phyloP scores from a whole-genome alignment of 768 basidiomycete species.

The Hericium alpestre region DNA sequence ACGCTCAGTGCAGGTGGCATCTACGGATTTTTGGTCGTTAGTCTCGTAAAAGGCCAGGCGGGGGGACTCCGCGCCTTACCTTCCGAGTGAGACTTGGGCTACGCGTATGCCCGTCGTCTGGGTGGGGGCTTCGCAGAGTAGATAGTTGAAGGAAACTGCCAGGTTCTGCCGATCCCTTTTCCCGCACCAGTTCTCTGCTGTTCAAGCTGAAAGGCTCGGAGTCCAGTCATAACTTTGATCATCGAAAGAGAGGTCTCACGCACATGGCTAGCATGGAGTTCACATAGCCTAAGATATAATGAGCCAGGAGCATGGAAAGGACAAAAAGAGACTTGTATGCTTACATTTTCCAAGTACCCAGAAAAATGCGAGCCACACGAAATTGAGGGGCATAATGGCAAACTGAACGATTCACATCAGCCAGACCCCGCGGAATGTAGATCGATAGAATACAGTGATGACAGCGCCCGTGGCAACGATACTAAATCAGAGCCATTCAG shows the following conservation, averaged over 20 bases:
- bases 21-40: neutral
- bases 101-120: neutral
- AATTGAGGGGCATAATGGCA: slow-evolving; percentile 31
- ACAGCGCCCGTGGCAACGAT: slow-evolving; percentile 11
- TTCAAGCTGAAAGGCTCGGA: slow-evolving; percentile 1
- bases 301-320: neutral
- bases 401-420: slow-evolving; percentile 4
- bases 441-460: slow-evolving; percentile 5
- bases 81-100: neutral
- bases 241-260: slow-evolving; percentile 8
- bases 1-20: neutral
- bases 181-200: neutral
- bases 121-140: neutral
- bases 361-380: slow-evolving; percentile 39
- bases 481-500: neutral
- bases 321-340: slow-evolving; percentile 4
- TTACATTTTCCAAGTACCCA: slow-evolving; percentile 42
- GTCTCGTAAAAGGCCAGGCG: neutral
- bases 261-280: slow-evolving; percentile 44
- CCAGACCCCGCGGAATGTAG: neutral
- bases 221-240: neutral
- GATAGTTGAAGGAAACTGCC: neutral
- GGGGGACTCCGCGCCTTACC: neutral
- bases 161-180: neutral
- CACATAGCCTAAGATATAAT: slow-evolving; percentile 32